Evolutionary conservation across 208 protist species (phyloP).

Genomic region (Vickermania spadyakhi): DNA sequence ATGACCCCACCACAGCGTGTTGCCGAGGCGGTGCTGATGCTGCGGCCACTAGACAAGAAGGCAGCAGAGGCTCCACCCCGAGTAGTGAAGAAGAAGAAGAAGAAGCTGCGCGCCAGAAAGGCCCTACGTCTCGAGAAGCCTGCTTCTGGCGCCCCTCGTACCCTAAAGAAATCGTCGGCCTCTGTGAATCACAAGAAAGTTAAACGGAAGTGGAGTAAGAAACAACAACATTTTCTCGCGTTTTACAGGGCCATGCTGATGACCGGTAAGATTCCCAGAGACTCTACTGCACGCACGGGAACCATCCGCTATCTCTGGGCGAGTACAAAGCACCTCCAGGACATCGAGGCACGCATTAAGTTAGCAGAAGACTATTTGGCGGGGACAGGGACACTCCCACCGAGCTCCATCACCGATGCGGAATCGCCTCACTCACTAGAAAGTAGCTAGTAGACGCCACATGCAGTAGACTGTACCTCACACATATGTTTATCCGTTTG

Average conservation of each 20-base stretch:
- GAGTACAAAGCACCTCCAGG: constrained; percentile 17
- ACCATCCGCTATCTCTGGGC: constrained; percentile 32
- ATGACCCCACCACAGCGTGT: neutral
- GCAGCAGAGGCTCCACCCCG: too few species aligned
- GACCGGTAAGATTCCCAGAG: constrained; percentile 30
- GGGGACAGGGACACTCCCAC: neutral
- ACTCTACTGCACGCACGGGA: constrained; percentile 14
- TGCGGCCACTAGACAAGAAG: neutral
- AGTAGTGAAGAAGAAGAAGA: constrained; percentile 7
- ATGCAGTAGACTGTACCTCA: too few species aligned
- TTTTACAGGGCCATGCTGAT: constrained; percentile 36
- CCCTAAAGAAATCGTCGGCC: too few species aligned
- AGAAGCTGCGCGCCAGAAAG: too few species aligned
- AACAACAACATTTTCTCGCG: constrained; percentile 20
- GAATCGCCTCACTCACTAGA: too few species aligned
- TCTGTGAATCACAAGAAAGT: constrained; percentile 1
- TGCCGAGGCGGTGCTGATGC: neutral
- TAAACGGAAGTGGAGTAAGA: neutral
- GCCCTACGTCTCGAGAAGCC: too few species aligned
- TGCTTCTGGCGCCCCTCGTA: too few species aligned
- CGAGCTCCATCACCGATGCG: too few species aligned
- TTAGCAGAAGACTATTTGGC: constrained; percentile 1
- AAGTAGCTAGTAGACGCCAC: too few species aligned
- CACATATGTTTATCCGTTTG: too few species aligned
- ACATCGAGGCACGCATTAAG: constrained; percentile 16